phyloP scores from a whole-genome alignment of 129 eudicot genomes.

The Flaveria ramosissima region DNA sequence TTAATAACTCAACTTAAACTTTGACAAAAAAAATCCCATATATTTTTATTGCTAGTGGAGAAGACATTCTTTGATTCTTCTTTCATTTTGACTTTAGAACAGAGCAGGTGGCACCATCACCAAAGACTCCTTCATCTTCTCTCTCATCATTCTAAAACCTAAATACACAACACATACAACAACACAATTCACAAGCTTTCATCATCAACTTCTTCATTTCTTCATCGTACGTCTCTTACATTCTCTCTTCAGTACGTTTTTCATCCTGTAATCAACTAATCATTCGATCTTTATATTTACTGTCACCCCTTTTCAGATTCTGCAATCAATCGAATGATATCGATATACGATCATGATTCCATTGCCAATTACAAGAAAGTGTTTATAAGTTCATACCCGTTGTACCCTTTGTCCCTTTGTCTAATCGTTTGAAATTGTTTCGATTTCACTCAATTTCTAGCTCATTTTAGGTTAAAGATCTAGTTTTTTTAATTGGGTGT shows the following conservation, averaged over 20 bases:
- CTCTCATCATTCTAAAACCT: constrained; percentile 16
- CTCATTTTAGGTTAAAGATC: constrained; percentile 14
- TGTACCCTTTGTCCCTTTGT: too few relatives aligned
- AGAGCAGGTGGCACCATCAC: constrained; percentile 38
- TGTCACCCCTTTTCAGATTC: constrained; percentile 7
- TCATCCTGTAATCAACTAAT: background rate
- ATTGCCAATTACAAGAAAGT: background rate
- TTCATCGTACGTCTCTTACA: constrained; percentile 14
- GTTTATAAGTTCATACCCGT: background rate
- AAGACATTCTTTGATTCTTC: constrained; percentile 29
- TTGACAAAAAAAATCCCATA: background rate
- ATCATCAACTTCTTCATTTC: constrained; percentile 13
- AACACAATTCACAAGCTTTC: background rate
- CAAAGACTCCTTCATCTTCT: constrained; percentile 11
- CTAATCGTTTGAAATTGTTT: background rate
- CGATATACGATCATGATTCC: background rate
- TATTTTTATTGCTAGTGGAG: background rate
- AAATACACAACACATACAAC: background rate
- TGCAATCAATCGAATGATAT: constrained; percentile 17
- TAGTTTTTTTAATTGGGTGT: background rate
- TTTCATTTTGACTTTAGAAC: constrained; percentile 29
- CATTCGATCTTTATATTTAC: background rate
- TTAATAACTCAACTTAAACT: too few relatives aligned
- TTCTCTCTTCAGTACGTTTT: background rate
- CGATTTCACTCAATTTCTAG: constrained; percentile 15